Percentiles rank a stretch among this genome's conserved stretches.
phyloP scores from a whole-genome alignment of 2,329 filamentous ascomycete genomes.

The Aureobasidium zeae region DNA sequence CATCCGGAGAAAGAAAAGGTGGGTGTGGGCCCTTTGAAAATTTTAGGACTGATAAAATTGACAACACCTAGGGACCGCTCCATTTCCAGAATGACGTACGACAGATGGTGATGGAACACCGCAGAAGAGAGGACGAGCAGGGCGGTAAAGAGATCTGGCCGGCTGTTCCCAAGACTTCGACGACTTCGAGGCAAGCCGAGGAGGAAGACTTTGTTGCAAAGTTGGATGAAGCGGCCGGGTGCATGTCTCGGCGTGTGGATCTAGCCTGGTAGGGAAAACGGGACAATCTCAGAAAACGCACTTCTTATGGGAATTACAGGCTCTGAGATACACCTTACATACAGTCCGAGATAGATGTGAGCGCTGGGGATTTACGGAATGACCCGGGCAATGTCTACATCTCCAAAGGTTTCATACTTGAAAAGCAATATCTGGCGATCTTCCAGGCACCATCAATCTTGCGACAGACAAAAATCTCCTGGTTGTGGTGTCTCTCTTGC shows the following conservation, averaged over 20 bases:
- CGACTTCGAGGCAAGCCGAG: background rate
- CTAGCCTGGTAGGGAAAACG: background rate
- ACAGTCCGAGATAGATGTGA: too few species aligned
- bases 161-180: constrained; percentile 6
- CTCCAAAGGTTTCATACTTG: background rate
- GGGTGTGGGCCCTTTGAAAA: background rate
- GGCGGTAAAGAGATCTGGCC: constrained; percentile 23
- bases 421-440: constrained; percentile 5
- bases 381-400: too few species aligned
- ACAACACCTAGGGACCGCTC: background rate
- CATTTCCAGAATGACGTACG: constrained; percentile 18
- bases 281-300: background rate
- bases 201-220: background rate
- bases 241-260: background rate
- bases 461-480: background rate
- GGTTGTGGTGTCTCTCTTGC: background rate
- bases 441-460: background rate
- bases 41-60: background rate
- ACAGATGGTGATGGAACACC: constrained; percentile 22
- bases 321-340: too few species aligned
- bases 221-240: background rate
- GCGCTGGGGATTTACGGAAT: too few species aligned
- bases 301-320: too few species aligned
- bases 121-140: constrained; percentile 21
- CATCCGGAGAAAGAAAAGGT: constrained; percentile 45